A percentile compares a stretch with the other conserved stretches of the same genome.
These are phyloP conservation scores for Teunomyces cretensis DNA, from an alignment of 805 yeast species.

Conservation along the genomic window DNA sequence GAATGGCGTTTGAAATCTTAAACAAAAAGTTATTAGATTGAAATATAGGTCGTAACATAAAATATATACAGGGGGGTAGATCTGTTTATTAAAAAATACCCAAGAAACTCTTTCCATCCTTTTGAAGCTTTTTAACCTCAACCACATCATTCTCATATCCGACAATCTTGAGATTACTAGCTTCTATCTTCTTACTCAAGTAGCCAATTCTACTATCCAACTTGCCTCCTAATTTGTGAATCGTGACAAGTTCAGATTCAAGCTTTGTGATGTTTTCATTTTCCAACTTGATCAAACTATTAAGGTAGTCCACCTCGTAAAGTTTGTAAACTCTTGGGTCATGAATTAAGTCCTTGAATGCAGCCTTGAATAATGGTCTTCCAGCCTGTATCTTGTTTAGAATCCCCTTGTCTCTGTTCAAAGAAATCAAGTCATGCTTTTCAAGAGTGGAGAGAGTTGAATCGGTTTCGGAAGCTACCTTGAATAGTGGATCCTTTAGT, in stretches of 20 bases:
- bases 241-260: constrained; percentile 70
- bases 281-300: constrained; percentile 57
- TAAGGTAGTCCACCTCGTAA: constrained; percentile 63
- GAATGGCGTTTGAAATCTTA: constrained; percentile 65
- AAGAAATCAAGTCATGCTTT: constrained; percentile 69
- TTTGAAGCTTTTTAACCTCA: constrained; percentile 15
- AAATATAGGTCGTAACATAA: not conserved
- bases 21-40: constrained; percentile 28
- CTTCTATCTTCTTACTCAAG: constrained; percentile 63
- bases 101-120: constrained; percentile 1
- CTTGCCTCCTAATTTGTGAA: constrained; percentile 53
- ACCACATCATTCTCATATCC: constrained; percentile 28
- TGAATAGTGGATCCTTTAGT: constrained; percentile 58
- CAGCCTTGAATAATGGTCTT: constrained; percentile 79
- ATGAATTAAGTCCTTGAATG: constrained; percentile 63
- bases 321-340: constrained; percentile 57
- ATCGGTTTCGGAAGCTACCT: constrained; percentile 45
- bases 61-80: not conserved
- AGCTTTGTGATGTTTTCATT: constrained; percentile 57
- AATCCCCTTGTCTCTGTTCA: constrained; percentile 77
- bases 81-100: not conserved
- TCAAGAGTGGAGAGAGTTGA: constrained; percentile 67
- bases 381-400: constrained; percentile 68
- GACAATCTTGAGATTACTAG: constrained; percentile 48
- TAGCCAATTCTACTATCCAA: constrained; percentile 66